Percentiles rank a stretch among this genome's conserved stretches.
Conservation (phyloP, 1,284 basidiomycete genomes). For the Naganishia albida region DNA sequence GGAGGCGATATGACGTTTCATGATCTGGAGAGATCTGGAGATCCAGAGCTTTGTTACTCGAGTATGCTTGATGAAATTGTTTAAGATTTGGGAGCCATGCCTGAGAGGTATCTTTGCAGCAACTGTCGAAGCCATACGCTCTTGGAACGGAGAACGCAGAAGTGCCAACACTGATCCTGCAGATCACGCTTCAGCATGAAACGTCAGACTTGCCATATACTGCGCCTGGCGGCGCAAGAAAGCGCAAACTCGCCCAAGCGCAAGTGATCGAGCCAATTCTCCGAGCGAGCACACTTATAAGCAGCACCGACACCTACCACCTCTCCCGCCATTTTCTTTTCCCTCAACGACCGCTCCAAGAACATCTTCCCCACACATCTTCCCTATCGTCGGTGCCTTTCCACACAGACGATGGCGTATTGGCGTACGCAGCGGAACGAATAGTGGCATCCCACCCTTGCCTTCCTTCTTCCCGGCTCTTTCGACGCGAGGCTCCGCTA, state of each 20-base stretch:
- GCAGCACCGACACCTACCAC: neutral
- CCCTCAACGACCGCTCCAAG: constrained; percentile 24
- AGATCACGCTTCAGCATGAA: no score
- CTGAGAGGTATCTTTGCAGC: no score
- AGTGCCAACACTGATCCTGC: no score
- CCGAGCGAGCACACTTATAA: neutral
- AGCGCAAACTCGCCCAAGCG: neutral
- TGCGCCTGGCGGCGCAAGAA: neutral
- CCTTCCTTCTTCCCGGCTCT: neutral
- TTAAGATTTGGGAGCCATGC: no score
- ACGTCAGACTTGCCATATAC: neutral
- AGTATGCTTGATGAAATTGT: no score
- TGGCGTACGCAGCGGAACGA: constrained; percentile 29
- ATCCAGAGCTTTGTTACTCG: no score
- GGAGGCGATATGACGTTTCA: no score
- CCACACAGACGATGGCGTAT: constrained; percentile 26
- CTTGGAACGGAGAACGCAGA: no score
- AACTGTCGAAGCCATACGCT: no score
- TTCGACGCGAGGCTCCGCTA: constrained; percentile 8
- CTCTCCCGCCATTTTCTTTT: neutral
- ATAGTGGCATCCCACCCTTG: constrained; percentile 18
- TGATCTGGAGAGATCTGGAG: no score
- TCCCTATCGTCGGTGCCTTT: constrained; percentile 19
- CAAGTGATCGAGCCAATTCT: constrained; percentile 11
- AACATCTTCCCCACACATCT: constrained; percentile 29